Conservation (phyloP, 1,284 basidiomycete genomes). For the Heterobasidion annosum region DNA sequence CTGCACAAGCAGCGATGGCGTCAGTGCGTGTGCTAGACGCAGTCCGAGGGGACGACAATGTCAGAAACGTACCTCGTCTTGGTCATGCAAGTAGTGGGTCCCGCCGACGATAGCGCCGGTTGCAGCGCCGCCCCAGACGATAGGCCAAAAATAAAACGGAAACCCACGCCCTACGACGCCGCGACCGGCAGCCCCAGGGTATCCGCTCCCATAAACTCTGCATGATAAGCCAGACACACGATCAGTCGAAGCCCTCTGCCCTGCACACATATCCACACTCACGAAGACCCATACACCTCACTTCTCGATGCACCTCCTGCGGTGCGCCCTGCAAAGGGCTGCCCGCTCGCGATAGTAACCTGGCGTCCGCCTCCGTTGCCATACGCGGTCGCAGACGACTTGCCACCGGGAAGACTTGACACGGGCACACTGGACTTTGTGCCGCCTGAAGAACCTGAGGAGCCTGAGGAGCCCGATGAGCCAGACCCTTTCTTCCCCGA, state of each 20-base stretch:
- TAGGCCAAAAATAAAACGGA: conserved; percentile 46
- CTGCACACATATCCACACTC: background rate
- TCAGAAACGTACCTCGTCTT: conserved; percentile 22
- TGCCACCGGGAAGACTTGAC: conserved; percentile 4
- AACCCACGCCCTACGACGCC: conserved; percentile 23
- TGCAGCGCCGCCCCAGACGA: conserved; percentile 35
- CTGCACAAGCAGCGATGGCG: conserved; percentile 1
- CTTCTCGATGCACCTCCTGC: conserved; percentile 13
- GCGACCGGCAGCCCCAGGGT: conserved; percentile 19
- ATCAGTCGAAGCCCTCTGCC: no score
- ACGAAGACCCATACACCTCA: conserved; percentile 13
- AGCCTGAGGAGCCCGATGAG: background rate
- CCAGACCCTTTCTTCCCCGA: no score
- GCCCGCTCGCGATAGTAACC: conserved; percentile 8
- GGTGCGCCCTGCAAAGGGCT: conserved; percentile 12
- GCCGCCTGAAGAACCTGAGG: background rate
- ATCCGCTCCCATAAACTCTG: conserved; percentile 30
- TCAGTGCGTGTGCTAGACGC: background rate
- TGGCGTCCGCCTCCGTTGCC: conserved; percentile 8
- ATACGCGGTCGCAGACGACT: conserved; percentile 9
- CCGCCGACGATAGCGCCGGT: conserved; percentile 18
- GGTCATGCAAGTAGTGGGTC: conserved; percentile 32
- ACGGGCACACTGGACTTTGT: conserved; percentile 4
- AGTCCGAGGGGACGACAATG: background rate
- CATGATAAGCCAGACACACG: background rate